Conservation (phyloP, 805 yeast genomes). For the Ogataea dorogensis region DNA sequence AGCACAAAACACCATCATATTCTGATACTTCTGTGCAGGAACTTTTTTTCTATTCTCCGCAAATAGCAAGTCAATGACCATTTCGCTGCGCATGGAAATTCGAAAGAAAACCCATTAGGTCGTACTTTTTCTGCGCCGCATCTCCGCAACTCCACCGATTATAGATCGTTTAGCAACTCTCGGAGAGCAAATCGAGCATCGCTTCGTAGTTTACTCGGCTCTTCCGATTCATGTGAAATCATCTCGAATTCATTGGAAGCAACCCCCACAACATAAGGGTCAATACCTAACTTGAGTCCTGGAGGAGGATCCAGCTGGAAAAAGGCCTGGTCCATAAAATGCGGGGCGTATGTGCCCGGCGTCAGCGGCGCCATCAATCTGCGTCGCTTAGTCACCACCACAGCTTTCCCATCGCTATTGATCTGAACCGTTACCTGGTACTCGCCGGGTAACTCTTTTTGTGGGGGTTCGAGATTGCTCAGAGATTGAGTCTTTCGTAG, state of each 20-base stretch:
- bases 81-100: no score
- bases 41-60: no score
- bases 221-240: conserved; percentile 13
- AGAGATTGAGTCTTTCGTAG: conserved; percentile 13
- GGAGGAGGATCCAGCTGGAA: conserved; percentile 19
- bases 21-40: no score
- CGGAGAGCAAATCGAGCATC: conserved; percentile 32
- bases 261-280: conserved; percentile 31
- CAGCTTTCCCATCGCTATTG: conserved; percentile 30
- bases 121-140: no score
- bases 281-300: conserved; percentile 28
- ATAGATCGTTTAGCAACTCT: conserved; percentile 26
- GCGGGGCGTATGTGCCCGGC: conserved; percentile 18
- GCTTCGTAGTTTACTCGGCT: conserved; percentile 11
- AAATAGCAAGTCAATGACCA: no score
- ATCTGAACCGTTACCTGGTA: conserved; percentile 26
- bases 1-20: no score
- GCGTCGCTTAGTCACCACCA: conserved; percentile 27
- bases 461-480: conserved; percentile 1
- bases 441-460: conserved; percentile 16
- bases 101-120: no score
- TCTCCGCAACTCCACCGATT: no score
- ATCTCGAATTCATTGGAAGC: conserved; percentile 29
- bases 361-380: conserved; percentile 12
- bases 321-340: conserved; percentile 8